Conservation (phyloP, 257 asterid genomes). For the Solanum etuberosum region DNA sequence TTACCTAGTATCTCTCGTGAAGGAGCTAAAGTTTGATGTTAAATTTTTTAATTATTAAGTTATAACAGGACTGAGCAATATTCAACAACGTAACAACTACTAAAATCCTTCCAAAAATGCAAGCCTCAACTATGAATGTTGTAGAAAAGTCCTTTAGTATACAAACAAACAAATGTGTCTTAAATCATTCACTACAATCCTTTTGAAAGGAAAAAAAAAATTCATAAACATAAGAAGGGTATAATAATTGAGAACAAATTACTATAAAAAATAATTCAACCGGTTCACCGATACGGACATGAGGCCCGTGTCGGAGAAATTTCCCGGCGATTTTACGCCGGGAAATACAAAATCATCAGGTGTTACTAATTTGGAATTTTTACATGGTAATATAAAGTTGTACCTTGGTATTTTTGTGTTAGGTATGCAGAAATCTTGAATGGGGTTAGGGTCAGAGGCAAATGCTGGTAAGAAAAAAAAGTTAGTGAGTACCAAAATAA, state of each 20-base stretch:
- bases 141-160: background rate
- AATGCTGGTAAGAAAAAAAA: background rate
- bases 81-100: background rate
- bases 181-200: background rate
- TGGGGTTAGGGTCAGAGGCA: constrained; percentile 49
- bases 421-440: constrained; percentile 48
- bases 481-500: background rate
- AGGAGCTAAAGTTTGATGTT: rapidly evolving
- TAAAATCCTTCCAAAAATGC: background rate
- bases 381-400: constrained; percentile 17
- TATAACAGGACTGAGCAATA: background rate
- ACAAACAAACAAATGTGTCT: background rate
- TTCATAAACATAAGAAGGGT: background rate
- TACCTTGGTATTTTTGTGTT: background rate
- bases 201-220: background rate
- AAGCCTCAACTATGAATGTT: background rate
- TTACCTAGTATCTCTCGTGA: background rate
- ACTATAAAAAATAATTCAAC: no score
- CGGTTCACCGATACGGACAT: constrained; percentile 21
- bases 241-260: background rate
- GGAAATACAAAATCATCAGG: constrained; percentile 39
- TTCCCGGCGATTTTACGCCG: constrained; percentile 33
- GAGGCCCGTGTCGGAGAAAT: constrained; percentile 32
- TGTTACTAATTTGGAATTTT: constrained; percentile 18
- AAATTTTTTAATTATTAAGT: background rate